phyloP scores from a whole-genome alignment of 1,284 basidiomycete species.

The Cutaneotrichosporon cavernicola region DNA sequence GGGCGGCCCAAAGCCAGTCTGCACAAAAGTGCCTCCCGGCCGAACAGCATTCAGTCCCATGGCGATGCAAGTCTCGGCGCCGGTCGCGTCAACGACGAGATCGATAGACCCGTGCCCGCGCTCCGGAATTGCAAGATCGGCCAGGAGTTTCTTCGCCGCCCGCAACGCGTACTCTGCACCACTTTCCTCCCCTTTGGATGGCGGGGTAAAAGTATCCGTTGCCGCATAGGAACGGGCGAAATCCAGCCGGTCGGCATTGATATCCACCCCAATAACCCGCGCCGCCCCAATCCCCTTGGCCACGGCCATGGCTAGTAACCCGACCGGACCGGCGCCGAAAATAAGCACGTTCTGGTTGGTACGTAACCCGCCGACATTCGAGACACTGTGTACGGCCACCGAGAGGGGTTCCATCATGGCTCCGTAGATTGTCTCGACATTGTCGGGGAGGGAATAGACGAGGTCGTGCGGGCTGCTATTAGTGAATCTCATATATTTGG shows the following conservation, averaged over 20 bases:
- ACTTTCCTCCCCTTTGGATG: constrained; percentile 33
- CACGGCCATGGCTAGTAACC: constrained; percentile 86
- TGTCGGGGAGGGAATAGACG: constrained; percentile 50
- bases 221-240: constrained; percentile 89
- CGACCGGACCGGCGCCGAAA: constrained; percentile 88
- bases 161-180: constrained; percentile 60
- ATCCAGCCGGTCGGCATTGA: constrained; percentile 72
- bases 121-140: constrained; percentile 54
- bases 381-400: constrained; percentile 85
- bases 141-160: constrained; percentile 54
- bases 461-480: constrained; percentile 42
- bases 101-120: constrained; percentile 58
- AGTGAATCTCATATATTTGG: not conserved
- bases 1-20: constrained; percentile 49
- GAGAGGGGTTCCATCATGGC: constrained; percentile 85
- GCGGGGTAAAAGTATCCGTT: constrained; percentile 69
- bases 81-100: constrained; percentile 62
- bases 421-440: constrained; percentile 54
- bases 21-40: constrained; percentile 52
- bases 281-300: constrained; percentile 82
- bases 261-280: constrained; percentile 77
- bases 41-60: constrained; percentile 61
- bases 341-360: constrained; percentile 72
- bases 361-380: constrained; percentile 70
- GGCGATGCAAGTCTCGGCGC: constrained; percentile 64